Percentiles rank a stretch among this genome's conserved stretches.
Evolutionary conservation across 179 eudicot species (phyloP).

Genomic region (Drosera spatulata): DNA sequence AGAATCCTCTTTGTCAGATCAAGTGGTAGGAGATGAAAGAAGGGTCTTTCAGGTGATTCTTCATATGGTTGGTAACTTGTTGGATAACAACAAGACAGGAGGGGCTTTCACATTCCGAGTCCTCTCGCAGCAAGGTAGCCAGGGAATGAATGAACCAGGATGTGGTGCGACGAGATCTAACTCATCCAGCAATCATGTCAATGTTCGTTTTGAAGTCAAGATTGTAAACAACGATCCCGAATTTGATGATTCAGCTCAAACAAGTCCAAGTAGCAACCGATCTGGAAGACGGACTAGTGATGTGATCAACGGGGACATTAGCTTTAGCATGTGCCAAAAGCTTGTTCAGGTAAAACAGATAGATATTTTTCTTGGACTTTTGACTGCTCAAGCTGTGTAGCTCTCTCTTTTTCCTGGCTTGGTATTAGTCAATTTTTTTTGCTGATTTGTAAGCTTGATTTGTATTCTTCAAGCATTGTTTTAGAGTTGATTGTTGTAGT

Average conservation of each 20-base stretch:
- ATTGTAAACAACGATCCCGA: conserved; percentile 14
- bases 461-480: no score
- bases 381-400: no score
- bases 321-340: conserved; percentile 71
- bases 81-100: conserved; percentile 38
- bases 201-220: conserved; percentile 63
- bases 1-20: conserved; percentile 53
- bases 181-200: conserved; percentile 45
- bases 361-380: no score
- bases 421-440: no score
- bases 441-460: no score
- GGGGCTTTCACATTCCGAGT: conserved; percentile 34
- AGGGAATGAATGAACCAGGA: conserved; percentile 44
- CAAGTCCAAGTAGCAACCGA: no score
- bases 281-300: conserved; percentile 17
- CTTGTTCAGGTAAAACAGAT: conserved; percentile 60
- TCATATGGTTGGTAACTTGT: conserved; percentile 84
- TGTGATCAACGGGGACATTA: conserved; percentile 50
- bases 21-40: conserved; percentile 70
- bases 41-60: conserved; percentile 85
- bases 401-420: no score
- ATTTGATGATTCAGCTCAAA: conserved; percentile 5
- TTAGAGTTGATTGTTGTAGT: no score
- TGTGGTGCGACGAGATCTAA: conserved; percentile 60
- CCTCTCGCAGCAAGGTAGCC: conserved; percentile 36